Conservation (phyloP, 2,329 filamentous ascomycete species). For the Fusarium nurragi region DNA sequence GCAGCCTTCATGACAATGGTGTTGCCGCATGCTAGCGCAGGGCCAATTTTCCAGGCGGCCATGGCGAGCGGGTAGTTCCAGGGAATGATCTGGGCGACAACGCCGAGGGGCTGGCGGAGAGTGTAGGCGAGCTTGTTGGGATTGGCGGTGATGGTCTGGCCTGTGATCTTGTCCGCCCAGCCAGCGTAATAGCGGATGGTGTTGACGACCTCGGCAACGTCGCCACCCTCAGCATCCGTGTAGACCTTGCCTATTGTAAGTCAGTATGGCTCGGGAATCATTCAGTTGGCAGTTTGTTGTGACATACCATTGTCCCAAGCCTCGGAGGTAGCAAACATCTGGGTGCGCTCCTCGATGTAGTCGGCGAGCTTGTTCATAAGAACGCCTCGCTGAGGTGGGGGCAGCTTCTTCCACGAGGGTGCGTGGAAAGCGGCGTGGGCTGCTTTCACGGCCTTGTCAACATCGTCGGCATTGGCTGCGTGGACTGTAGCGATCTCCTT, state of each 20-base stretch:
- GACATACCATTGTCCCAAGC: slow-evolving; percentile 69
- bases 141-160: slow-evolving; percentile 80
- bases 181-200: slow-evolving; percentile 62
- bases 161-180: slow-evolving; percentile 87
- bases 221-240: slow-evolving; percentile 65
- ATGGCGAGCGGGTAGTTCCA: slow-evolving; percentile 87
- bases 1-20: slow-evolving; percentile 76
- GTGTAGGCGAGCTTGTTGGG: slow-evolving; percentile 83
- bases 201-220: slow-evolving; percentile 61
- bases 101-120: slow-evolving; percentile 63
- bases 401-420: slow-evolving; percentile 73
- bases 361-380: slow-evolving; percentile 74
- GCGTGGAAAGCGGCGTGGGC: slow-evolving; percentile 74
- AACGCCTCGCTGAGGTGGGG: slow-evolving; percentile 70
- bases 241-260: slow-evolving; percentile 65
- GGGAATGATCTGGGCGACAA: slow-evolving; percentile 85
- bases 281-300: no score
- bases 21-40: slow-evolving; percentile 76
- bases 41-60: slow-evolving; percentile 81
- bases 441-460: slow-evolving; percentile 45
- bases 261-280: slow-evolving; percentile 51
- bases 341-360: slow-evolving; percentile 67
- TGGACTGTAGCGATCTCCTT: slow-evolving; percentile 45
- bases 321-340: slow-evolving; percentile 62
- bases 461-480: slow-evolving; percentile 43